phyloP scores from a whole-genome alignment of 1,284 basidiomycete genomes.

The Cutaneotrichosporon daszewskae region DNA sequence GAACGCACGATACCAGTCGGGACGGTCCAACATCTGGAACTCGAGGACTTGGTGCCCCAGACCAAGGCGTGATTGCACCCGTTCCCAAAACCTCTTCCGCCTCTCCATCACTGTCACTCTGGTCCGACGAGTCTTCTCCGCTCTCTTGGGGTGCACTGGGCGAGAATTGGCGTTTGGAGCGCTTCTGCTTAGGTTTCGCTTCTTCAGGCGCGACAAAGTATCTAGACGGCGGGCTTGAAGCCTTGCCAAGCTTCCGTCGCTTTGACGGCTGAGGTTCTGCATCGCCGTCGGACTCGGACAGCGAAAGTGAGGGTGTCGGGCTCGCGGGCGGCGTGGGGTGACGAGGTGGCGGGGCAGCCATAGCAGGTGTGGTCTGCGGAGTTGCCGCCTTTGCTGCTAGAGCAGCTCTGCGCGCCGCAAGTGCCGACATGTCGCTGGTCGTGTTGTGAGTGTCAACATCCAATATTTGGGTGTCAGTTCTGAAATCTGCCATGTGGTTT shows the following conservation, averaged over 20 bases:
- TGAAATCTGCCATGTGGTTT: conserved; percentile 1
- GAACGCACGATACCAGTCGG: conserved; percentile 4
- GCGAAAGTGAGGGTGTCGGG: conserved; percentile 4
- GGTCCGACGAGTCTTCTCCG: conserved; percentile 6
- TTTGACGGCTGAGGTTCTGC: conserved; percentile 7
- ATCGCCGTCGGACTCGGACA: conserved; percentile 2
- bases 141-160: conserved; percentile 25
- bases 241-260: conserved; percentile 7
- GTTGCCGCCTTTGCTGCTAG: conserved; percentile 8
- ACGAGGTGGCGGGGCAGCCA: neutral
- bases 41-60: conserved; percentile 14
- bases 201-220: conserved; percentile 6
- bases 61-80: conserved; percentile 25
- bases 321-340: conserved; percentile 2
- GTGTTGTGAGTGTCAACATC: neutral
- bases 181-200: conserved; percentile 6
- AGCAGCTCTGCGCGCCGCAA: conserved; percentile 28
- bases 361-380: neutral
- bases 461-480: neutral
- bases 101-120: conserved; percentile 7
- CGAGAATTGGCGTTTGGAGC: conserved; percentile 25
- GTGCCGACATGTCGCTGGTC: conserved; percentile 22
- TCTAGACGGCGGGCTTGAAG: neutral
- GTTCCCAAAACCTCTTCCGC: conserved; percentile 13
- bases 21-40: conserved; percentile 6